phyloP scores from a whole-genome alignment of 495 filamentous ascomycete genomes.

The Penicillium malachiteum region DNA sequence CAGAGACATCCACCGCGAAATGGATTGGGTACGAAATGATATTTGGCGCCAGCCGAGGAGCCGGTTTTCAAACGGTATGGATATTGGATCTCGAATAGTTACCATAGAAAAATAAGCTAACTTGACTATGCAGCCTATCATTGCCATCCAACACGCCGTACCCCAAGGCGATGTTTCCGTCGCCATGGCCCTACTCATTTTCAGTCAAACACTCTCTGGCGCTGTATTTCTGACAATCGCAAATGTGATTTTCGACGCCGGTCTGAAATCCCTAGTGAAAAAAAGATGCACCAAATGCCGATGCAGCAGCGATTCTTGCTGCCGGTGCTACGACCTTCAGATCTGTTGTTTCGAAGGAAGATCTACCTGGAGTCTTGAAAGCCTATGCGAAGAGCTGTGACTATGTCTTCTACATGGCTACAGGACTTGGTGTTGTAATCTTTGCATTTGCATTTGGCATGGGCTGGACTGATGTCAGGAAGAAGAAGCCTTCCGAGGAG shows the following conservation, averaged over 20 bases:
- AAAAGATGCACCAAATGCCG: slow-evolving; percentile 38
- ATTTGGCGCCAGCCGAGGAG: slow-evolving; percentile 50
- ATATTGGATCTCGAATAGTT: not conserved
- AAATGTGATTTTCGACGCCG: slow-evolving; percentile 50
- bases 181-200: slow-evolving; percentile 50
- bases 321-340: slow-evolving; percentile 44
- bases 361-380: slow-evolving; percentile 35
- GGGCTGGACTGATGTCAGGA: slow-evolving; percentile 54
- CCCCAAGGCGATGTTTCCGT: slow-evolving; percentile 44
- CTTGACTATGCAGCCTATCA: slow-evolving; percentile 32
- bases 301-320: slow-evolving; percentile 32
- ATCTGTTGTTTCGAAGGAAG: slow-evolving; percentile 21
- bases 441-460: slow-evolving; percentile 44
- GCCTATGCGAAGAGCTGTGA: slow-evolving; percentile 44
- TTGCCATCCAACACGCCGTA: slow-evolving; percentile 54
- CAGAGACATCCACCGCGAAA: slow-evolving; percentile 38
- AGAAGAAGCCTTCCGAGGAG: slow-evolving; percentile 34
- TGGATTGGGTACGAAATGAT: slow-evolving; percentile 61
- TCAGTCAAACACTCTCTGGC: slow-evolving; percentile 50
- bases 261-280: slow-evolving; percentile 31
- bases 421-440: slow-evolving; percentile 24
- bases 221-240: slow-evolving; percentile 48
- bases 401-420: slow-evolving; percentile 41
- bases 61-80: slow-evolving; percentile 44
- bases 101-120: not conserved